Base-by-base conservation (phyloP, 148 eudicot species). In the Nepenthes mirabilis region DNA sequence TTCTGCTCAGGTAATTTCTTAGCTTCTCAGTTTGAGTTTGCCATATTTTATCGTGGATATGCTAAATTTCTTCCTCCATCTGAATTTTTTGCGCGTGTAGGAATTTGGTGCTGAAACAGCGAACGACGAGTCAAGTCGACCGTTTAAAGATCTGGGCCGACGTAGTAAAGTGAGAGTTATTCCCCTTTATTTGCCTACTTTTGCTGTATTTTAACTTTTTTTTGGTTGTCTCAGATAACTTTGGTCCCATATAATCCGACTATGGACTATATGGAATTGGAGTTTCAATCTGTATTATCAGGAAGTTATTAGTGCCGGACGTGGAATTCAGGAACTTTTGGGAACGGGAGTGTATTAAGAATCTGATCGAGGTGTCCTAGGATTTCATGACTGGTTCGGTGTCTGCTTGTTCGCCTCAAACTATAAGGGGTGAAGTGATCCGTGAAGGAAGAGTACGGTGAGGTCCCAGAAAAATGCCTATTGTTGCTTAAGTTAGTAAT, bases 61-160 rank as follows among this genome's bases (percentile, higher is more conserved):
- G 45, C 8, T 40, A 8, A 40, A 4, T 0, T 40, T 40, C 8
- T 40, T 40, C 6, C 8, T 40, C 45, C 8, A 8, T 3, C 45
- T 2, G 5, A 58, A 32, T 1, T 59, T 59, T 1, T 48, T 9
- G 2, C 3, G 9, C 36, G 5, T 73, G 49, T 47, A 83, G 86
- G 84, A 77, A 60, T 33, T 34, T 68, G 76, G 70, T 37, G 71
- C 33, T 23, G 78, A 79, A 13, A 66, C 65, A 43, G 68, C 69
- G 47, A 59, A 48, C 47, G 75, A 63, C 33, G 68, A 60, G 33
- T 48, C 65, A 4, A 58, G 36, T 67, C 75, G 77, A 65, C 62
- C 73, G 13, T 36, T 78, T 34, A 75, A 65, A 65, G 83, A 83
- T 81, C 81, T 87, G 59, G 95, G 95, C 35, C 83, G 95, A 9